These are phyloP conservation scores for Podospora tetraspora DNA, from an alignment of 495 filamentous ascomycete genomes.

Conservation along the genomic window DNA sequence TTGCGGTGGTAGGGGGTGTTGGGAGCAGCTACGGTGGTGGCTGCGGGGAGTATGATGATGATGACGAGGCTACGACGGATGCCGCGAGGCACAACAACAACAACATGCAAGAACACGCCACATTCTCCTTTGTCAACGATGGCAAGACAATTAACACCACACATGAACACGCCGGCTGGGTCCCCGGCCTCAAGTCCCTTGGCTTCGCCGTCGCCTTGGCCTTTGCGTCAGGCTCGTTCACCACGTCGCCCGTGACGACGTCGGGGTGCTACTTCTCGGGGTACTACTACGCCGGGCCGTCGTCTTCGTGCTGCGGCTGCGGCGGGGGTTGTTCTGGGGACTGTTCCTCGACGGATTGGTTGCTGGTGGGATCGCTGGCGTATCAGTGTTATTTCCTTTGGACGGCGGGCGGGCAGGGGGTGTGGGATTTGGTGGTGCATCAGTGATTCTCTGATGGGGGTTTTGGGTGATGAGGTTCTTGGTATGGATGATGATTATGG, in stretches of 20 bases:
- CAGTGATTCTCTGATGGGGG: background rate
- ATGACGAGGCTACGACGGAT: background rate
- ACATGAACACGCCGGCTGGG: background rate
- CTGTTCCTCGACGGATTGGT: slow-evolving; percentile 19
- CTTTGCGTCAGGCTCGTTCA: slow-evolving; percentile 16
- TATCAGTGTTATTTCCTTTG: slow-evolving; percentile 26
- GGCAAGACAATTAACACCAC: background rate
- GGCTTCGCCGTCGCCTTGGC: slow-evolving; percentile 14
- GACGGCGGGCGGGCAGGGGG: slow-evolving; percentile 13
- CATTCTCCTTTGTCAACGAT: slow-evolving; percentile 26
- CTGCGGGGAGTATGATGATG: background rate
- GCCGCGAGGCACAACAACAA: slow-evolving; percentile 11
- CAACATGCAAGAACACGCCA: slow-evolving; percentile 28
- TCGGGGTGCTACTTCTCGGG: background rate
- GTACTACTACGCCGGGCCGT: background rate
- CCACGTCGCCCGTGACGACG: slow-evolving; percentile 7
- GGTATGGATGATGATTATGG: background rate
- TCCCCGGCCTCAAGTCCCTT: slow-evolving; percentile 11
- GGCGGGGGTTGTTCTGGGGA: background rate
- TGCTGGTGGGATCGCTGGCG: slow-evolving; percentile 20
- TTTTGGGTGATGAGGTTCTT: background rate
- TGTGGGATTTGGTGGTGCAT: background rate
- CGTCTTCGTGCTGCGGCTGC: slow-evolving; percentile 3
- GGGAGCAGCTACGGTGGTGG: background rate
- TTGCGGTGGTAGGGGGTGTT: slow-evolving; percentile 13